Evolutionary conservation across 139 green algal genomes (phyloP).

Genomic region (Volvox africanus): DNA sequence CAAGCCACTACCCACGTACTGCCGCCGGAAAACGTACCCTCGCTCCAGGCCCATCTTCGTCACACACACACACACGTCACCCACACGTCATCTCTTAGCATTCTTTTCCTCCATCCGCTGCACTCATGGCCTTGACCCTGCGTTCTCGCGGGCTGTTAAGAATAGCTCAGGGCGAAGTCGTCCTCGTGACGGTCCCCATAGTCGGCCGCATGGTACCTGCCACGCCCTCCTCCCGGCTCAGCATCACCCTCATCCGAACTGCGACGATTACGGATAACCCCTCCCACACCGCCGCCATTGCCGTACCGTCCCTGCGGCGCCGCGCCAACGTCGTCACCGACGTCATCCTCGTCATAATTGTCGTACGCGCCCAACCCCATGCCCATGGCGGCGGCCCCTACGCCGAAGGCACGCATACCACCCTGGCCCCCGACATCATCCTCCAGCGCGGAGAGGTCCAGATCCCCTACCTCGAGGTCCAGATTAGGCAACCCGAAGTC

Average conservation of each 20-base stretch:
- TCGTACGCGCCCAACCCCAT: neutral
- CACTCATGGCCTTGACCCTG: no score
- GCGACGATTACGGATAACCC: neutral
- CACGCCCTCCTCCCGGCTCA: neutral
- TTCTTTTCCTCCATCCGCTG: no score
- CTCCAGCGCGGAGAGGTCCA: slow-evolving; percentile 15
- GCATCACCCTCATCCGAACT: neutral
- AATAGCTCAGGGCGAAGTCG: slow-evolving; percentile 30
- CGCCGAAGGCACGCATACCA: neutral
- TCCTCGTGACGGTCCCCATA: neutral
- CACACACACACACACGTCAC: no score
- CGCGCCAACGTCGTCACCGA: neutral
- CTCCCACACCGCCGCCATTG: neutral
- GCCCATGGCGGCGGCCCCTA: neutral
- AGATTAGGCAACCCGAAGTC: neutral
- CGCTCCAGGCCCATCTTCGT: no score
- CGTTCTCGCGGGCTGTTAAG: neutral
- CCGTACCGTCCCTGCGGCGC: neutral
- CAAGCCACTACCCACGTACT: no score
- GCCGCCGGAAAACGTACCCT: no score
- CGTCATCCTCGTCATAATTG: neutral
- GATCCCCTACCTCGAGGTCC: neutral
- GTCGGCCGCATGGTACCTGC: slow-evolving; percentile 2
- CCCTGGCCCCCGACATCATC: neutral
- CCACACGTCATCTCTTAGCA: no score